Evolutionary conservation across 2,329 filamentous ascomycete genomes (phyloP).

Genomic region (Pseudogymnoascus sp.): DNA sequence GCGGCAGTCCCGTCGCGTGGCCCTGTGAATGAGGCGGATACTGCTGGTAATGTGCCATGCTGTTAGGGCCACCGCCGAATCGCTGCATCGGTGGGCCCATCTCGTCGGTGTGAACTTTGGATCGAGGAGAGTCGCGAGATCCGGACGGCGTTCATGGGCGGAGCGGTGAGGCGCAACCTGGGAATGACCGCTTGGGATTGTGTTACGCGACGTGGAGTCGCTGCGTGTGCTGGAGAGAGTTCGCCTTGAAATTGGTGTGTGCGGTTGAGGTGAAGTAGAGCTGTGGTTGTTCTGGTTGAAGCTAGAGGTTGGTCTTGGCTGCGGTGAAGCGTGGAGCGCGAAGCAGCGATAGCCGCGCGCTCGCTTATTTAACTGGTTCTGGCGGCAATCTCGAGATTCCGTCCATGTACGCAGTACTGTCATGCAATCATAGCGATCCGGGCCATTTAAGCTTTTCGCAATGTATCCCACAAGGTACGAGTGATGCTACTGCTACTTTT

Average conservation of each 20-base stretch:
- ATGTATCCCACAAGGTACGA: conserved; percentile 29
- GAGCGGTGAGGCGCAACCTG: conserved; percentile 20
- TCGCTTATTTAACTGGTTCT: conserved; percentile 10
- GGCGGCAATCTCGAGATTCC: conserved; percentile 5
- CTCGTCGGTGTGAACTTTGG: conserved; percentile 25
- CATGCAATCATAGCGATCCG: conserved; percentile 8
- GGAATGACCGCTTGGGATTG: not conserved
- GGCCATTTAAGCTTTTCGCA: conserved; percentile 16
- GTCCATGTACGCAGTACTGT: conserved; percentile 4
- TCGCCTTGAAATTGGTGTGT: not conserved
- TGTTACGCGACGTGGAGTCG: not conserved
- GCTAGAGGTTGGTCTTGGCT: not conserved
- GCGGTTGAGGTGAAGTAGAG: not conserved
- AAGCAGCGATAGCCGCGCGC: conserved; percentile 9
- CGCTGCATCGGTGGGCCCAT: conserved; percentile 31
- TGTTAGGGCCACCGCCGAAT: conserved; percentile 30
- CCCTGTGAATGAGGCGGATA: conserved; percentile 40
- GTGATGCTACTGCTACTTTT: conserved; percentile 10
- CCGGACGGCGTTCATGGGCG: conserved; percentile 29
- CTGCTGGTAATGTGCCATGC: conserved; percentile 36
- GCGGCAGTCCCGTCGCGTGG: conserved; percentile 41
- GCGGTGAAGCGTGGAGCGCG: conserved; percentile 7
- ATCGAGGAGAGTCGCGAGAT: conserved; percentile 26
- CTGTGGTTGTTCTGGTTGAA: not conserved
- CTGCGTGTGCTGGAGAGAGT: not conserved